Conservation (phyloP, 441 rosid species). For the Viola pubescens region DNA sequence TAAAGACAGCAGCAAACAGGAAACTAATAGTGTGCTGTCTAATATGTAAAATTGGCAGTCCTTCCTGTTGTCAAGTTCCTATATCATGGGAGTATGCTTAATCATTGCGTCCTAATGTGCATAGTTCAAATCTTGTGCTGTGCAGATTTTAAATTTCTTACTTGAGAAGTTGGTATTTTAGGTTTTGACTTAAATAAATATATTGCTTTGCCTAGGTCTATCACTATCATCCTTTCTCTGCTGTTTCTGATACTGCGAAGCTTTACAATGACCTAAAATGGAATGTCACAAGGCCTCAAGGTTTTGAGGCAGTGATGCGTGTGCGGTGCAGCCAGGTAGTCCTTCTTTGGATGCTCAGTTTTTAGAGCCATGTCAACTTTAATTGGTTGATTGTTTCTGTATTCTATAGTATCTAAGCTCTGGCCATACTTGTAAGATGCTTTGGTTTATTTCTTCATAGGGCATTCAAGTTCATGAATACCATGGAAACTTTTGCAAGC, state of each 20-base stretch:
- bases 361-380: background rate
- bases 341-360: conserved; percentile 1
- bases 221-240: conserved; percentile 87
- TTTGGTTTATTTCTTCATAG: conserved; percentile 31
- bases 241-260: conserved; percentile 88
- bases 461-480: conserved; percentile 99
- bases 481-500: conserved; percentile 91
- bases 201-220: conserved; percentile 49
- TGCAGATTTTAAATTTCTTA: conserved; percentile 3
- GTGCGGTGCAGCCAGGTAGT: conserved; percentile 96
- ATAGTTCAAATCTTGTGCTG: background rate
- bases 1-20: background rate
- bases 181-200: conserved; percentile 7
- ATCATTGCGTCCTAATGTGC: background rate
- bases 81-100: too few species aligned
- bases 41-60: too few species aligned
- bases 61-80: too few species aligned
- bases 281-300: conserved; percentile 98
- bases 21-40: too few species aligned
- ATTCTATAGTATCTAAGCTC: background rate
- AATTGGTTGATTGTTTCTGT: background rate
- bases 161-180: conserved; percentile 2
- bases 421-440: conserved; percentile 15
- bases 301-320: conserved; percentile 98
- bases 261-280: conserved; percentile 97